These are phyloP conservation scores for Phytophthora aleatoria DNA, from an alignment of 352 stramenopile species.

Conservation along the genomic window DNA sequence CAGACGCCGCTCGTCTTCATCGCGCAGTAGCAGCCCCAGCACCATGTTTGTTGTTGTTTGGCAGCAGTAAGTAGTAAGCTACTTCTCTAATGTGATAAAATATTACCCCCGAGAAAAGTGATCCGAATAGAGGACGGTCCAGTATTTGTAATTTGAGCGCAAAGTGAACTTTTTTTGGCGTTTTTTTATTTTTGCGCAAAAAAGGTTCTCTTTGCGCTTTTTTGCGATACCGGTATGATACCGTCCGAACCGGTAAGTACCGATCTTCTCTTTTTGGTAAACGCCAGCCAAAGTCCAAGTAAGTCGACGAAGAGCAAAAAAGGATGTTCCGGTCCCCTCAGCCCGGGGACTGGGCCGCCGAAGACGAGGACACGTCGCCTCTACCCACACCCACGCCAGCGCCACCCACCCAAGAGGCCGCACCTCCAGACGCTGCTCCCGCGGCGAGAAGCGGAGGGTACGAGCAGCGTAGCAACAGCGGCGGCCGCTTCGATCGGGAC, in stretches of 20 bases:
- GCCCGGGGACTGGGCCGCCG: slow-evolving; percentile 73
- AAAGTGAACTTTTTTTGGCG: too few relatives aligned
- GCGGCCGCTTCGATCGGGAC: slow-evolving; percentile 25
- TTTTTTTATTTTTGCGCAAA: too few relatives aligned
- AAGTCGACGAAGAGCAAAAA: not conserved
- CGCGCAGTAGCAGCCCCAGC: too few relatives aligned
- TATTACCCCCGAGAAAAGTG: too few relatives aligned
- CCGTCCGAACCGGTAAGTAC: not conserved
- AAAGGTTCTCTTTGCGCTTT: too few relatives aligned
- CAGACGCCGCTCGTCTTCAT: too few relatives aligned
- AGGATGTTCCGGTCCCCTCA: slow-evolving; percentile 77
- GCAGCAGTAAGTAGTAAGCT: too few relatives aligned
- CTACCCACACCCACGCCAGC: slow-evolving; percentile 13
- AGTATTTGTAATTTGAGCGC: too few relatives aligned
- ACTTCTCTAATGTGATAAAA: too few relatives aligned
- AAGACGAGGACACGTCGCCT: slow-evolving; percentile 60
- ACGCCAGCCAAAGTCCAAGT: not conserved
- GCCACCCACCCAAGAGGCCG: not conserved
- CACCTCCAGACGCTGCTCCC: not conserved
- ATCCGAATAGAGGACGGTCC: too few relatives aligned
- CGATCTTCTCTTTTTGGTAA: not conserved
- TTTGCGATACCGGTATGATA: too few relatives aligned
- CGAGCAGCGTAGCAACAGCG: slow-evolving; percentile 19
- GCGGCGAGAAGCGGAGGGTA: slow-evolving; percentile 2
- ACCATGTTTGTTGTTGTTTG: too few relatives aligned